Evolutionary conservation across 1,284 basidiomycete genomes (phyloP).

Genomic region (Rhizoctonia solani): DNA sequence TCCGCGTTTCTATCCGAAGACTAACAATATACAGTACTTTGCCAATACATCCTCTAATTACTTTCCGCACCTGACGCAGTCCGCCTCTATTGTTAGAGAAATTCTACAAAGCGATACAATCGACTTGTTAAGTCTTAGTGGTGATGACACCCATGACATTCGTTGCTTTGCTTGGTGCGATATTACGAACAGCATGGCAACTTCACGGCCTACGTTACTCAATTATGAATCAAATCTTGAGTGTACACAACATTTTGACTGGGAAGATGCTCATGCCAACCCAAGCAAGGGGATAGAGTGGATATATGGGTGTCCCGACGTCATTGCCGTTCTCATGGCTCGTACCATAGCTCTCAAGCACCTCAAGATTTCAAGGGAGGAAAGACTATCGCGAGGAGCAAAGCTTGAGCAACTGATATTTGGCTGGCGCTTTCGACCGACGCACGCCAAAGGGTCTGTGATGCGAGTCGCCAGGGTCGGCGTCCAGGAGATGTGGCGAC

Average conservation of each 20-base stretch:
- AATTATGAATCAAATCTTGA: not conserved
- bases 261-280: not conserved
- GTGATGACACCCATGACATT: conserved; percentile 5
- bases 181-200: conserved; percentile 6
- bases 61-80: not conserved
- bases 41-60: not conserved
- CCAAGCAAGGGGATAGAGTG: conserved; percentile 1
- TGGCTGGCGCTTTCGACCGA: conserved; percentile 3
- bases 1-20: not conserved
- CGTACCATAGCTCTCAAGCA: not conserved
- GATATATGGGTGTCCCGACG: conserved; percentile 15
- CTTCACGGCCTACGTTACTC: conserved; percentile 1
- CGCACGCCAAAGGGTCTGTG: not conserved
- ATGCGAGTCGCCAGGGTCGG: conserved; percentile 6
- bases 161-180: conserved; percentile 18
- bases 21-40: not conserved
- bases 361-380: not conserved
- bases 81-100: conserved; percentile 2
- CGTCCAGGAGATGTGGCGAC: conserved; percentile 22
- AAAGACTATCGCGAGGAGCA: not conserved
- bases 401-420: not conserved
- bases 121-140: conserved; percentile 11
- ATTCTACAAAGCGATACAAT: not conserved
- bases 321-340: not conserved
- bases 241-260: not conserved